Evolutionary conservation across 179 eudicot genomes (phyloP), one percentile per base, ranked within the genome.

Genomic region (Camellia oleifera): DNA sequence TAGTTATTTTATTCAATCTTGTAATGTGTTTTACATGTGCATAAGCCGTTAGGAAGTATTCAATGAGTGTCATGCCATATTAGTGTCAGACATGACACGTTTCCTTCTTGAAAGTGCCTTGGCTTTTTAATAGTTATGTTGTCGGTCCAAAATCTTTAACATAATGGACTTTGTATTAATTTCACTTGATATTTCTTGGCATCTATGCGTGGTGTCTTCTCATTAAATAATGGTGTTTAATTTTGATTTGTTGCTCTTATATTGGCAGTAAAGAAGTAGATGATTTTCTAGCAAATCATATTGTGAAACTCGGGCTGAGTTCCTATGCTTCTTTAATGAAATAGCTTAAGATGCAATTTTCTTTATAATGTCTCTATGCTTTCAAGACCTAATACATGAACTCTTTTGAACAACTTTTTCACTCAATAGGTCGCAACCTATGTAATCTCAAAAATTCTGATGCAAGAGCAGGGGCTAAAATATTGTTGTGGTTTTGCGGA

Each of bases 401-500:
- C 26, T 65, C 62, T 66, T 48, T 52, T 17, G 0, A 74, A 74
- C 13, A 56, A 56, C 66, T 61, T 42, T 61, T 42, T 61, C 40
- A 74, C 2, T 52, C 4, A 17, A n/a, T n/a, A 82, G 81, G 81
- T 78, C n/a, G 81, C 84, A 56, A 60, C 79, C 53, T 67, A 65
- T 40, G 13, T 78, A 14, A 9, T 82, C 9, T 20, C 68, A n/a
- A 82, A 82, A 60, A 82, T 82, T 57, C 65, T 82, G 4, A 40
- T 48, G 75, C 74, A 78, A 56, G 84, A 78, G 40, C 65, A 82
- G 62, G 84, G 81, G 42, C 62, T 72, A 17, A 44, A 2, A 13
- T 82, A 82, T n/a, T 78, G 81, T 42, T 78, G 81, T 61, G 65
- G 7, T 15, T 78, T 26, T 56, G 63, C 75, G 26, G 84, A 78